These are phyloP conservation scores for Candida dendrica DNA, from an alignment of 805 yeast species.

Conservation along the genomic window DNA sequence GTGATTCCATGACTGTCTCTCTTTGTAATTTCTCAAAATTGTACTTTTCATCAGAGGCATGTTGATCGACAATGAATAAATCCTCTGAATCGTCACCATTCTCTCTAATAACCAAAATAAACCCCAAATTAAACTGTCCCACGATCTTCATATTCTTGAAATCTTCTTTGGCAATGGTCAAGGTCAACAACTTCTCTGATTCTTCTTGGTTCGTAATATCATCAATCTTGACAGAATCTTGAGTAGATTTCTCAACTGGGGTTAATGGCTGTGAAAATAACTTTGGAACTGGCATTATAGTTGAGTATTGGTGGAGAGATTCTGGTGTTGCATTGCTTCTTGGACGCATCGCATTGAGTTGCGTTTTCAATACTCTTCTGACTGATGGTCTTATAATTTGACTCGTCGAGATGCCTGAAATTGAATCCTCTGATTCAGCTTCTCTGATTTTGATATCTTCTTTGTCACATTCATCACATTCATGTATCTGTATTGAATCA, in stretches of 20 bases:
- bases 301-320: too few relatives aligned
- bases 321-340: too few relatives aligned
- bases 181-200: constrained; percentile 52
- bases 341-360: too few relatives aligned
- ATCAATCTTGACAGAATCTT: constrained; percentile 16
- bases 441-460: constrained; percentile 9
- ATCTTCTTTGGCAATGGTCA: constrained; percentile 64
- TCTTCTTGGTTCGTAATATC: constrained; percentile 38
- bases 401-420: background rate
- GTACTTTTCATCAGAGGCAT: constrained; percentile 93
- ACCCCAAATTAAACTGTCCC: constrained; percentile 95
- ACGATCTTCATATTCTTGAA: constrained; percentile 69
- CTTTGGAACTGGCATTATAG: too few relatives aligned
- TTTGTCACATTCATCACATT: constrained; percentile 11
- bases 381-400: background rate
- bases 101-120: constrained; percentile 65
- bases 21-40: constrained; percentile 71
- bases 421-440: constrained; percentile 2
- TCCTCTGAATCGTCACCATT: constrained; percentile 36
- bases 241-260: background rate
- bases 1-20: constrained; percentile 53
- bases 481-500: too few relatives aligned
- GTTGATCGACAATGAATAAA: constrained; percentile 89
- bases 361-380: too few relatives aligned
- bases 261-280: too few relatives aligned